Evolutionary conservation across 495 filamentous ascomycete genomes (phyloP), one percentile per base, ranked within the genome.

Genomic region (Penicillium steckii): DNA sequence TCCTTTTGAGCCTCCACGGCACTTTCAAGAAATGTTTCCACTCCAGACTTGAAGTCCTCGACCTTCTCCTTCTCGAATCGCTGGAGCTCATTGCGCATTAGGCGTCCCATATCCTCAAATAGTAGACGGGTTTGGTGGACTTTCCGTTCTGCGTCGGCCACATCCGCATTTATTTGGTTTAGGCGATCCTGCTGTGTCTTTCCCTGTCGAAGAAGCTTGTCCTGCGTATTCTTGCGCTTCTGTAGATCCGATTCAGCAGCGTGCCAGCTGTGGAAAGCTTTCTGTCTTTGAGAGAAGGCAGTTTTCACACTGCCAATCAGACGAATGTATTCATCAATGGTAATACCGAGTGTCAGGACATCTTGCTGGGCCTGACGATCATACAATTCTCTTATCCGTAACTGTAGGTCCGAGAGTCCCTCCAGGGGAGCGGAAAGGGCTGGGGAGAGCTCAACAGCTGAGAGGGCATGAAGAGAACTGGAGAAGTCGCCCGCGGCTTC

Each of bases 1-100:
- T 98, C 94, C 73, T 98, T 98, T 76, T 98, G 94, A 46, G 90
- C 95, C 74, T 98, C 94, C 3, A 98, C 91, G 7, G 93, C 89
- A 52, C 92, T 89, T 73, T 98, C 94, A 57, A 98, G 74, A 69
- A 93, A 98, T 0, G 94, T 98, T 75, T 98, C 94, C 2, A 98
- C 93, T 0, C 90, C 95, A 53, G 87, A 92, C 76, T 97, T 98
- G 72, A 98, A 98, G 68, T 98, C 94, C 67, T 98, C 94, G 7
- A 98, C 94, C 76, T 98, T 98, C 74, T 98, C 94, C 59, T 83
- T 83, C 75, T 97, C 94, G 61, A 98, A 98, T 23, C 91, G 78
- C 55, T 97, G 94, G 52, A 98, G 77, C 69, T 98, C 94, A 24
- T 77, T 74, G 32, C 90, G 81, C 91, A 98, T 93, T 65, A 96